Evolutionary conservation across 768 basidiomycete species (phyloP).

Genomic region (Saitozyma podzolica): DNA sequence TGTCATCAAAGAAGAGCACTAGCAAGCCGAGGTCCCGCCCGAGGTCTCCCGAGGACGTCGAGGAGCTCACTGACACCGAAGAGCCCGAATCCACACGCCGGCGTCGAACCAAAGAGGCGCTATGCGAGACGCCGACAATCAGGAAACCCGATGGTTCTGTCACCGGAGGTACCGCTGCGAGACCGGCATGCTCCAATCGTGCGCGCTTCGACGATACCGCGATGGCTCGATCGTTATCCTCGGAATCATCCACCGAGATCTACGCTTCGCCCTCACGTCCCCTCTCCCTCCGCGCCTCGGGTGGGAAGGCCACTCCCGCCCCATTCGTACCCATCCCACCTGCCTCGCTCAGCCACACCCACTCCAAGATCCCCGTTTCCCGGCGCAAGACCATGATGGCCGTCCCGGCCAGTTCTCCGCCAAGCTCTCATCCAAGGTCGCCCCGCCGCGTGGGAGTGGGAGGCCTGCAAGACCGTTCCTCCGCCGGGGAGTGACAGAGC

Average conservation of each 20-base stretch:
- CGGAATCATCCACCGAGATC: constrained; percentile 6
- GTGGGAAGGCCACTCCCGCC: background rate
- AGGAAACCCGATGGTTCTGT: too few species aligned
- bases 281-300: constrained; percentile 9
- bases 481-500: constrained; percentile 45
- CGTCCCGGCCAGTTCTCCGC: too few species aligned
- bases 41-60: constrained; percentile 11
- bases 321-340: constrained; percentile 3
- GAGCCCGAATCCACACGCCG: constrained; percentile 7
- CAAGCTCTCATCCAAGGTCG: background rate
- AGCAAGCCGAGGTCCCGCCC: background rate
- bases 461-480: constrained; percentile 24
- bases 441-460: constrained; percentile 1
- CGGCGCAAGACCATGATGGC: constrained; percentile 8
- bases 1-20: constrained; percentile 12
- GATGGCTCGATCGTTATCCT: constrained; percentile 4
- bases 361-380: too few species aligned
- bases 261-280: background rate
- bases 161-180: too few species aligned
- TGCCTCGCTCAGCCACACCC: background rate
- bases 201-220: too few species aligned
- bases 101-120: background rate
- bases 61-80: constrained; percentile 25
- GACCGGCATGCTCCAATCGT: too few species aligned
- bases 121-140: too few species aligned